Conservation (phyloP, 2,329 filamentous ascomycete species). For the Phyllosticta paracitricarpa region DNA sequence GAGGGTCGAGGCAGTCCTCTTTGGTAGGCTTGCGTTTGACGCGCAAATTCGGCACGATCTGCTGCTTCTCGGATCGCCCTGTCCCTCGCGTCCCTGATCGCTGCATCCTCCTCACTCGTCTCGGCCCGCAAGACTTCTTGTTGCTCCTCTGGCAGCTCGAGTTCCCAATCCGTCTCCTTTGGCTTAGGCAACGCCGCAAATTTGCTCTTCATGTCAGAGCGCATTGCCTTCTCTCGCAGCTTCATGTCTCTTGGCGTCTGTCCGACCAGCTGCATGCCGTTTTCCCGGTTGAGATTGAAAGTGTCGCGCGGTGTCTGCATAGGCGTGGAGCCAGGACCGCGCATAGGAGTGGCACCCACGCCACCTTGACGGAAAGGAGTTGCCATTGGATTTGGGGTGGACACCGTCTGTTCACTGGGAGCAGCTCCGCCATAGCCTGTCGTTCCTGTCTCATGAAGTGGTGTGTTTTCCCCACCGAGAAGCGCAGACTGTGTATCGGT, state of each 20-base stretch:
- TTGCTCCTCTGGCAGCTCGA: constrained; percentile 80
- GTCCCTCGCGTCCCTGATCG: constrained; percentile 65
- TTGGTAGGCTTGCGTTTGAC: constrained; percentile 88
- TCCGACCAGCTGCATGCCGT: constrained; percentile 56
- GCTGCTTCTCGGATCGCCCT: constrained; percentile 52
- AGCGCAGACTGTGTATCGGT: constrained; percentile 91
- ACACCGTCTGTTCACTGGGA: constrained; percentile 66
- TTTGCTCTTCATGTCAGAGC: constrained; percentile 57
- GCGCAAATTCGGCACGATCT: constrained; percentile 60
- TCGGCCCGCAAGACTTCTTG: constrained; percentile 48
- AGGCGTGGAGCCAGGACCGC: constrained; percentile 67
- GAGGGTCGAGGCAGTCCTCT: constrained; percentile 68
- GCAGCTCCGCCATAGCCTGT: constrained; percentile 82
- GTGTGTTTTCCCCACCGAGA: constrained; percentile 87
- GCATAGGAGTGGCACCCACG: constrained; percentile 53
- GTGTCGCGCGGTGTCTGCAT: constrained; percentile 81
- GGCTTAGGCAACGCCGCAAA: constrained; percentile 83
- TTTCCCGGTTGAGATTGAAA: constrained; percentile 69
- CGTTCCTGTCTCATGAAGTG: constrained; percentile 71
- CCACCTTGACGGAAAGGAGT: constrained; percentile 69
- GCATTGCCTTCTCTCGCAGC: constrained; percentile 57
- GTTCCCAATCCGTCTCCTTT: constrained; percentile 88
- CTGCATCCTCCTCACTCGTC: constrained; percentile 55
- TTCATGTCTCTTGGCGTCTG: constrained; percentile 70
- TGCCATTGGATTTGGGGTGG: constrained; percentile 93